Conservation (phyloP, 2,329 filamentous ascomycete genomes). For the Pseudodiploospora longispora region DNA sequence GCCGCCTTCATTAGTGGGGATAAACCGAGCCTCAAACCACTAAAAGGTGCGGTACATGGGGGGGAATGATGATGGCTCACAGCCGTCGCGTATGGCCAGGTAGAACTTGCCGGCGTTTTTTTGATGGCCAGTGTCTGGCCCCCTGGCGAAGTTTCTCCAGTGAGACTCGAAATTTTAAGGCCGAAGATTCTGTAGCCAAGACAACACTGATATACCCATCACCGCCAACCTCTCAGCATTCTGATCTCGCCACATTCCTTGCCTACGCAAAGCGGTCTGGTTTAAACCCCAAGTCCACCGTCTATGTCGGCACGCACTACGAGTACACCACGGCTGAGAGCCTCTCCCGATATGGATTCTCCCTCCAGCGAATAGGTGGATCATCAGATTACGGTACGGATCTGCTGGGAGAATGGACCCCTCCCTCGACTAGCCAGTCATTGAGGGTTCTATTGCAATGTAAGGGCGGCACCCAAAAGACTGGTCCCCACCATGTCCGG, state of each 20-base stretch:
- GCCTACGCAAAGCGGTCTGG: constrained; percentile 50
- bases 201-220: constrained; percentile 34
- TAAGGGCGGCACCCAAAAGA: constrained; percentile 49
- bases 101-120: not conserved
- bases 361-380: constrained; percentile 57
- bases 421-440: constrained; percentile 31
- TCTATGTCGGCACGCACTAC: constrained; percentile 67
- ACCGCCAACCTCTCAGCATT: constrained; percentile 43
- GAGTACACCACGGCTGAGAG: constrained; percentile 59
- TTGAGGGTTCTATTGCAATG: constrained; percentile 55
- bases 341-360: constrained; percentile 55
- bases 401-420: constrained; percentile 60
- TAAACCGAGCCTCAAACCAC: too few relatives aligned
- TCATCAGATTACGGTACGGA: constrained; percentile 65
- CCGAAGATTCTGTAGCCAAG: not conserved
- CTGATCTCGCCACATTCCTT: constrained; percentile 57
- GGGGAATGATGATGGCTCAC: too few relatives aligned
- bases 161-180: too few relatives aligned
- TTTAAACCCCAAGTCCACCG: constrained; percentile 47
- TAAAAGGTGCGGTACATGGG: too few relatives aligned
- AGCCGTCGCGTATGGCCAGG: too few relatives aligned
- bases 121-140: too few relatives aligned
- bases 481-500: constrained; percentile 55
- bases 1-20: too few relatives aligned
- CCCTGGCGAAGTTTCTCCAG: too few relatives aligned